phyloP scores from a whole-genome alignment of 768 basidiomycete species.

The Crepidotus variabilis region DNA sequence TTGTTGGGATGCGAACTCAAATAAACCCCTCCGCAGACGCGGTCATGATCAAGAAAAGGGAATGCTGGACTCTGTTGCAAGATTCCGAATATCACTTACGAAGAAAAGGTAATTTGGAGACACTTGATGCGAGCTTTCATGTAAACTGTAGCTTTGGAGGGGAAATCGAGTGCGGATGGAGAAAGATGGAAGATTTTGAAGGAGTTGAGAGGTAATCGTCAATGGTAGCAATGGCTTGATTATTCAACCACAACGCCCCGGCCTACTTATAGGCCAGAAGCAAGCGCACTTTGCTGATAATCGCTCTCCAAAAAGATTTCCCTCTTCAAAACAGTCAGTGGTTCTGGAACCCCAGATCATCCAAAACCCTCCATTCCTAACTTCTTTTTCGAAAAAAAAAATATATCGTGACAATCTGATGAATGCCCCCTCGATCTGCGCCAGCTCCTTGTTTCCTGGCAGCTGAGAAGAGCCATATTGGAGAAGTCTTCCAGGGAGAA shows the following conservation, averaged over 20 bases:
- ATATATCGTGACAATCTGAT: constrained; percentile 3
- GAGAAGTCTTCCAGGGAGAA: constrained; percentile 4
- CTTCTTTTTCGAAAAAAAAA: constrained; percentile 14
- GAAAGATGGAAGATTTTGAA: background rate
- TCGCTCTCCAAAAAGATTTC: background rate
- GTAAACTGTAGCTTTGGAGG: too few species aligned
- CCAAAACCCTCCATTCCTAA: constrained; percentile 19
- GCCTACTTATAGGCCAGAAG: background rate
- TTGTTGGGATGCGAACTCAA: background rate
- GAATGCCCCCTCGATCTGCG: constrained; percentile 21
- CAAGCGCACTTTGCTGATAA: background rate
- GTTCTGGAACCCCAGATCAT: background rate
- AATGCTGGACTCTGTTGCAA: too few species aligned
- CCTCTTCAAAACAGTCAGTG: background rate
- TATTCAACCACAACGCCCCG: background rate
- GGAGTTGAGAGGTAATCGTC: background rate
- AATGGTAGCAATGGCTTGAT: background rate
- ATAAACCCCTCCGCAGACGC: constrained; percentile 1
- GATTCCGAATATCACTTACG: too few species aligned
- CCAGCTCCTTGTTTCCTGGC: constrained; percentile 8
- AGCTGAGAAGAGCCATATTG: constrained; percentile 9
- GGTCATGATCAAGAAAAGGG: background rate
- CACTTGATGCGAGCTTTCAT: too few species aligned
- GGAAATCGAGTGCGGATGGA: background rate
- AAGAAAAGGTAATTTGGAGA: too few species aligned